Evolutionary conservation across 345 rosid genomes (phyloP).

Genomic region (Gossypium bickii): DNA sequence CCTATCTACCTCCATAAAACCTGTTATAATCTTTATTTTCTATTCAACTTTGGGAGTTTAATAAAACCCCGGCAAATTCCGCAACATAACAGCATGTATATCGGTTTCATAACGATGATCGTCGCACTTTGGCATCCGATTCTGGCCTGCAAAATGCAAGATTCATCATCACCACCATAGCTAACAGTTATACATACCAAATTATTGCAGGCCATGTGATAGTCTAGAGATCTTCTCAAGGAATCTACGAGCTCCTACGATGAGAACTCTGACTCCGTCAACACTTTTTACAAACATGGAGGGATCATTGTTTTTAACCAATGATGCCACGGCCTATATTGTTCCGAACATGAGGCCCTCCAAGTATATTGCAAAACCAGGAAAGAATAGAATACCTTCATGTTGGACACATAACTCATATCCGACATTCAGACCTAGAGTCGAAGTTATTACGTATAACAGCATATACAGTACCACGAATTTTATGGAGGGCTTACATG

Average conservation of each 20-base stretch:
- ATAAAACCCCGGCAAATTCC: too few relatives aligned
- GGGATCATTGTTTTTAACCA: too few relatives aligned
- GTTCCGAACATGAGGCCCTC: too few relatives aligned
- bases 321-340: too few relatives aligned
- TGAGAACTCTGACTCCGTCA: not conserved
- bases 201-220: not conserved
- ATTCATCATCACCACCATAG: not conserved
- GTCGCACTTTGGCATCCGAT: not conserved
- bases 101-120: not conserved
- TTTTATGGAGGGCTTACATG: constrained; percentile 47
- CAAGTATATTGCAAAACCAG: too few relatives aligned
- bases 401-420: too few relatives aligned
- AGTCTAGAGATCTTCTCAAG: not conserved
- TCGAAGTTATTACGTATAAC: too few relatives aligned
- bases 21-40: not conserved
- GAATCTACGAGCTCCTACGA: not conserved
- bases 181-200: not conserved
- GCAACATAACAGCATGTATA: not conserved
- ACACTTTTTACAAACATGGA: too few relatives aligned
- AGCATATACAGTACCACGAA: not conserved
- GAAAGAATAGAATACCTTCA: too few relatives aligned
- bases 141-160: not conserved
- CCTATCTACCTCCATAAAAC: not conserved
- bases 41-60: not conserved
- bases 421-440: too few relatives aligned